phyloP scores from a whole-genome alignment of 352 stramenopile genomes.

The Phytophthora meadii region DNA sequence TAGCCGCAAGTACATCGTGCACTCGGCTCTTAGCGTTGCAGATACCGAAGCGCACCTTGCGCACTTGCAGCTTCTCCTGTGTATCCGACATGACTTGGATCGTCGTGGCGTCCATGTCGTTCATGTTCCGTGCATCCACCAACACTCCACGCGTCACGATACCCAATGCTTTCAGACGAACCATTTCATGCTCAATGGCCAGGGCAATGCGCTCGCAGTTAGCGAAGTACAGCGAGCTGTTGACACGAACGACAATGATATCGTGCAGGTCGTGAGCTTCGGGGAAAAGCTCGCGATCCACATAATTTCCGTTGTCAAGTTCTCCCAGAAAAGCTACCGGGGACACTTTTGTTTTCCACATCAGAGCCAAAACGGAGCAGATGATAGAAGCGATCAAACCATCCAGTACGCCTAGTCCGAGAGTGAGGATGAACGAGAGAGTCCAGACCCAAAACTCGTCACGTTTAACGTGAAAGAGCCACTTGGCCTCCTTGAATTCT shows the following conservation, averaged over 20 bases:
- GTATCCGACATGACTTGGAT: conserved; percentile 59
- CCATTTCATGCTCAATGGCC: conserved; percentile 50
- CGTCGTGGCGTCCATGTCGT: conserved; percentile 35
- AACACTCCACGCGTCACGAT: conserved; percentile 40
- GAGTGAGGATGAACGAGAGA: conserved; percentile 51
- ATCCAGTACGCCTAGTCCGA: conserved; percentile 34
- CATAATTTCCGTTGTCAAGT: conserved; percentile 37
- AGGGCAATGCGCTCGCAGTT: conserved; percentile 56
- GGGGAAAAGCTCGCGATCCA: conserved; percentile 38
- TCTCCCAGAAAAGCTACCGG: conserved; percentile 42
- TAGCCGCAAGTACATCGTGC: conserved; percentile 41
- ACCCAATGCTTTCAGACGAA: conserved; percentile 11
- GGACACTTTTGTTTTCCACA: conserved; percentile 54
- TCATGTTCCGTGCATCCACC: conserved; percentile 47
- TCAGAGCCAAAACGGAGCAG: conserved; percentile 51
- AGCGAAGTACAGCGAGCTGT: conserved; percentile 58
- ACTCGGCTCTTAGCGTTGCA: conserved; percentile 43
- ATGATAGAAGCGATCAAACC: conserved; percentile 55
- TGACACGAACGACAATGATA: conserved; percentile 47
- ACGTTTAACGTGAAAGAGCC: conserved; percentile 66
- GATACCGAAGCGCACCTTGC: conserved; percentile 43
- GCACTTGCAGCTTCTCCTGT: conserved; percentile 54
- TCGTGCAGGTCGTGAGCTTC: conserved; percentile 34
- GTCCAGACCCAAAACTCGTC: conserved; percentile 60
- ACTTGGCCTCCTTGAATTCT: conserved; percentile 82